Base-by-base conservation (phyloP, 345 rosid species). In the Eucalyptus albens region DNA sequence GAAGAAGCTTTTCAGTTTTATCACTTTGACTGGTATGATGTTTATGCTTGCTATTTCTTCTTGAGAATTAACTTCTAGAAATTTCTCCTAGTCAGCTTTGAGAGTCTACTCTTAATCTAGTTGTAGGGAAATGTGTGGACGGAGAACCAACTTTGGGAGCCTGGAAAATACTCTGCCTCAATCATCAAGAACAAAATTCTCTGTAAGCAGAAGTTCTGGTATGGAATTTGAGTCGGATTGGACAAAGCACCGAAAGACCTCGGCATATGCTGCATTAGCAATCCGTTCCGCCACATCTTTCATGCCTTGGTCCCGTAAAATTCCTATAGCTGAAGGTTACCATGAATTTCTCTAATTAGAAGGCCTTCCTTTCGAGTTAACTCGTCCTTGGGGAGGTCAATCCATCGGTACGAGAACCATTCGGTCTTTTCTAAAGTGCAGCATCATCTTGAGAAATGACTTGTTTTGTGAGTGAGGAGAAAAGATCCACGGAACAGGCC, bases 181-280 rank as follows among this genome's bases (percentile, higher is more conserved):
- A 67, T 37, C 89, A 72, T 86, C 88, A 65, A 90, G 88, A 87
- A 82, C 77, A 67, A 92, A 91, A 56, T 53, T 49, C 89, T 86
- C 88, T 56, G 89, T 77, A 90, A 93, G 87, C 86, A 88, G 88
- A 92, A 86, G 86, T 90, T 91, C 89, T 95, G 97, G 96, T 90
- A 98, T 98, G 99, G 99, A 93, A 94, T 89, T 92, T 94, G 95
- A 94, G 90, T 96, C 96, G 37, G 96, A 94, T 89, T 93, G 95
- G 94, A 90, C 90, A 87, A 91, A 83, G 88, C 94, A 95, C 88
- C 90, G 90, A 90, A 91, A 92, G 87, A 93, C 98, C 65, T 95
- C 95, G 9, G 92, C 91, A 47, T 92, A 91, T 88, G 92, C 94
- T 87, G 90, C 94, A 86, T 93, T 92, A 89, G 93, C 90, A 89